These are phyloP conservation scores for Penicillium canescens DNA, from an alignment of 495 filamentous ascomycete species.

Conservation along the genomic window DNA sequence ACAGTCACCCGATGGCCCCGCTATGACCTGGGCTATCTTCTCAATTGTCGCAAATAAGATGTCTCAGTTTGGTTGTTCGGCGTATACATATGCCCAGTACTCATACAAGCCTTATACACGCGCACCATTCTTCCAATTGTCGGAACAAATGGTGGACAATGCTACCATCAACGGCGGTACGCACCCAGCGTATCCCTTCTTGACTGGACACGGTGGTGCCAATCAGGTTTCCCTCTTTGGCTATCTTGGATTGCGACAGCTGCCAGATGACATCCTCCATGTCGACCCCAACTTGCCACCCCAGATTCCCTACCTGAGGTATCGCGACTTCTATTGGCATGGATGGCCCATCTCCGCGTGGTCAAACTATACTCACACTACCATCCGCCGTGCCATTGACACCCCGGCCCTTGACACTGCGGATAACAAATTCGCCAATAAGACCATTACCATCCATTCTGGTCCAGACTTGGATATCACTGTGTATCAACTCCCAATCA, in stretches of 20 bases:
- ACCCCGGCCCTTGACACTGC: slow-evolving; percentile 40
- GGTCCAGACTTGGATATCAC: slow-evolving; percentile 36
- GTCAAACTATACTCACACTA: slow-evolving; percentile 68
- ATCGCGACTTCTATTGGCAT: slow-evolving; percentile 71
- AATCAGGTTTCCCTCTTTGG: slow-evolving; percentile 63
- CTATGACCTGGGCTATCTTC: slow-evolving; percentile 70
- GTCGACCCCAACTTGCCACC: slow-evolving; percentile 61
- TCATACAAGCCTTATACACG: slow-evolving; percentile 56
- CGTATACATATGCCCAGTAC: slow-evolving; percentile 63
- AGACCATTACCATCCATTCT: slow-evolving; percentile 52
- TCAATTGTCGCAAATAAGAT: slow-evolving; percentile 59
- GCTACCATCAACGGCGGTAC: slow-evolving; percentile 64
- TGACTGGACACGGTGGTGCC: slow-evolving; percentile 66
- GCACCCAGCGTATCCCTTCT: slow-evolving; percentile 65
- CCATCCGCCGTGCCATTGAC: slow-evolving; percentile 47
- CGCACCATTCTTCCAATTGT: slow-evolving; percentile 54
- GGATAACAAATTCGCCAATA: slow-evolving; percentile 46
- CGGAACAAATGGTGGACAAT: slow-evolving; percentile 72
- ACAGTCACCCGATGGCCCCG: slow-evolving; percentile 61
- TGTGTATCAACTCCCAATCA: slow-evolving; percentile 49
- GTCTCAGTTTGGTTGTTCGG: slow-evolving; percentile 60
- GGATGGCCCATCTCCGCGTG: slow-evolving; percentile 62
- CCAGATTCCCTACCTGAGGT: slow-evolving; percentile 59
- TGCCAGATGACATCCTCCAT: slow-evolving; percentile 51
- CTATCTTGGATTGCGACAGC: slow-evolving; percentile 59